Percentiles rank a stretch among this genome's conserved stretches.
These are phyloP conservation scores for Diospyros kaki DNA, from an alignment of 148 eudicot species.

Conservation along the genomic window DNA sequence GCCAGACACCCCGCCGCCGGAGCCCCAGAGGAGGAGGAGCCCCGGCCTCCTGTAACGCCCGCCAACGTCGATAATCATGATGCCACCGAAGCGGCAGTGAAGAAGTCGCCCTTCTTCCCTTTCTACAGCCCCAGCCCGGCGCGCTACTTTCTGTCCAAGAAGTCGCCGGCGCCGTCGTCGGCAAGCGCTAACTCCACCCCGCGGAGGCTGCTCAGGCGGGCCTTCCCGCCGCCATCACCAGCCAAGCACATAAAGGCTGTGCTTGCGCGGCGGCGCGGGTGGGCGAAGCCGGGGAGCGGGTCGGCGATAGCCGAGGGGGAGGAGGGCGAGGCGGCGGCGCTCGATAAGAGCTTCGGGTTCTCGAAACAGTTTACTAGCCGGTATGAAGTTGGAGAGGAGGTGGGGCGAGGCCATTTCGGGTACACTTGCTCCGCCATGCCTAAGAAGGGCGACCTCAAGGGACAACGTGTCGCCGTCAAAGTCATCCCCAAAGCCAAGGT, in stretches of 20 bases:
- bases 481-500: slow-evolving; percentile 79
- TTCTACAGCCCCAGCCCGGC: slow-evolving; percentile 67
- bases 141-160: slow-evolving; percentile 54
- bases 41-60: too few species aligned
- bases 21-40: neutral
- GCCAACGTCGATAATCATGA: too few species aligned
- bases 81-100: slow-evolving; percentile 5
- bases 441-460: slow-evolving; percentile 70
- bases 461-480: slow-evolving; percentile 62
- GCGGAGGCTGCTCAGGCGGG: slow-evolving; percentile 42
- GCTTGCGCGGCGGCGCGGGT: slow-evolving; percentile 49
- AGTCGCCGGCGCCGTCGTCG: slow-evolving; percentile 51
- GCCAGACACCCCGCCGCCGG: neutral
- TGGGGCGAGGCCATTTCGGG: slow-evolving; percentile 87
- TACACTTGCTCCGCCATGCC: slow-evolving; percentile 56
- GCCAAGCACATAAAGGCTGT: slow-evolving; percentile 66
- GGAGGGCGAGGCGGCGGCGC: slow-evolving; percentile 24
- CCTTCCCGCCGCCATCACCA: slow-evolving; percentile 72
- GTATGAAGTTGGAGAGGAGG: slow-evolving; percentile 72
- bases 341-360: slow-evolving; percentile 67
- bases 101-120: slow-evolving; percentile 52
- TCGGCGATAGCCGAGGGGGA: slow-evolving; percentile 30
- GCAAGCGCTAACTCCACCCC: slow-evolving; percentile 48
- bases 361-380: slow-evolving; percentile 46
- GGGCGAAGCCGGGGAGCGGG: slow-evolving; percentile 39